Conservation (phyloP, 495 filamentous ascomycete genomes). For the Aspergillus avenaceus region DNA sequence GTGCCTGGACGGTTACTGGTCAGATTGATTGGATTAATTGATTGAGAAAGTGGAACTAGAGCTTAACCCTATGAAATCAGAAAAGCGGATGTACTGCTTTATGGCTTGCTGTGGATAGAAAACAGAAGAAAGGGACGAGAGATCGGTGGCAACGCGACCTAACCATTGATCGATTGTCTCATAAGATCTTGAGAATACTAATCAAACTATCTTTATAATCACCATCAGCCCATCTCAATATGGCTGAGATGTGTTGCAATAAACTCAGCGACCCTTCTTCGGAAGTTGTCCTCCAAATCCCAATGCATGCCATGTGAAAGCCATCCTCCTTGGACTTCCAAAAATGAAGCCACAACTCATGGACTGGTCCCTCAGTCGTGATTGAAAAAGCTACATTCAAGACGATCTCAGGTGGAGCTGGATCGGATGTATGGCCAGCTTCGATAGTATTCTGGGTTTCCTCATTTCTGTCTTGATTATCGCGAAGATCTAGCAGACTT, state of each 20-base stretch:
- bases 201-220: conserved; percentile 1
- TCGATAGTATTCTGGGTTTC: too few relatives aligned
- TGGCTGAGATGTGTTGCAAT: conserved; percentile 7
- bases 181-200: neutral
- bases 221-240: conserved; percentile 6
- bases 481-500: conserved; percentile 1
- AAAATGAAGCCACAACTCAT: conserved; percentile 13
- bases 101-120: too few relatives aligned
- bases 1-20: too few relatives aligned
- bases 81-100: too few relatives aligned
- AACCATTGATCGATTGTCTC: too few relatives aligned
- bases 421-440: neutral
- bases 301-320: conserved; percentile 9
- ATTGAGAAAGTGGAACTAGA: too few relatives aligned
- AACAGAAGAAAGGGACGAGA: too few relatives aligned
- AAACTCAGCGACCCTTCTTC: conserved; percentile 7
- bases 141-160: too few relatives aligned
- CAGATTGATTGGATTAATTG: too few relatives aligned
- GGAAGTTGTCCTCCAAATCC: conserved; percentile 9
- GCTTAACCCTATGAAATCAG: too few relatives aligned
- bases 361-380: conserved; percentile 10
- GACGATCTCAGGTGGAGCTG: neutral
- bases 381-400: conserved; percentile 9
- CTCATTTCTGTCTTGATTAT: neutral
- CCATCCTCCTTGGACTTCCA: neutral